Base-by-base conservation (phyloP, 768 basidiomycete genomes). In the Boletus fagicola region DNA sequence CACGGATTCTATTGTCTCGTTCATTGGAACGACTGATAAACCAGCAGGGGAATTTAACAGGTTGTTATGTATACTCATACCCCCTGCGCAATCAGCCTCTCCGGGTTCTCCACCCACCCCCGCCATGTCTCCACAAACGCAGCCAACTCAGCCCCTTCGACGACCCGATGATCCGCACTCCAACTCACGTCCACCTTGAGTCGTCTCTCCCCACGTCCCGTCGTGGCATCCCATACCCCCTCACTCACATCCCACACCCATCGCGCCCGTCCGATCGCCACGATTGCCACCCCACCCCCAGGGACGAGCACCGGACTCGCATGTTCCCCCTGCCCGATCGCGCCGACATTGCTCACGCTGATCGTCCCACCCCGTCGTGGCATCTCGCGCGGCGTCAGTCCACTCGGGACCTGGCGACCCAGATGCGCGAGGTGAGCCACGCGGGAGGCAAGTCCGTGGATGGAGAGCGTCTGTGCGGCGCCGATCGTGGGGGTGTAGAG, bases 81-180 rank as follows among this genome's bases (percentile, higher is more conserved):
- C 0, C 75, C 75, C 46, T 79, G 78, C 4, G 64, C 90, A 62
- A 92, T 80, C 58, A 92, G 66, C 68, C 87, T 77, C 68, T 80
- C 82, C 3, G 93, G 93, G 2, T 74, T 68, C 74, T 94, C 92
- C 16, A 93, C 88, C 77, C 84, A 91, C 16, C 73, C 76, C 58
- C 92, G 82, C 92, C 92, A 95, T 43, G 79, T 77, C 75, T 94
- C 91, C 58, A 92, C 88, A 69, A 95, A 92, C 61, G 89, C 91
- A 52, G 89, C 91, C 59, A 95, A 68, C 74, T 95, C 92, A 1
- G 92, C 92, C 5, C 92, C 92, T 68, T 95, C 92, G 11, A 94
- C 84, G 8, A 95, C 84, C 16, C 92, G 75, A 72, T 95, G 93
- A 63, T 95, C 92, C 48, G 88, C 92, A 59, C 84, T 85, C 90